Evolutionary conservation across 352 stramenopile species (phyloP), one percentile per base, ranked within the genome.

Genomic region (Globisporangium takayamanum): DNA sequence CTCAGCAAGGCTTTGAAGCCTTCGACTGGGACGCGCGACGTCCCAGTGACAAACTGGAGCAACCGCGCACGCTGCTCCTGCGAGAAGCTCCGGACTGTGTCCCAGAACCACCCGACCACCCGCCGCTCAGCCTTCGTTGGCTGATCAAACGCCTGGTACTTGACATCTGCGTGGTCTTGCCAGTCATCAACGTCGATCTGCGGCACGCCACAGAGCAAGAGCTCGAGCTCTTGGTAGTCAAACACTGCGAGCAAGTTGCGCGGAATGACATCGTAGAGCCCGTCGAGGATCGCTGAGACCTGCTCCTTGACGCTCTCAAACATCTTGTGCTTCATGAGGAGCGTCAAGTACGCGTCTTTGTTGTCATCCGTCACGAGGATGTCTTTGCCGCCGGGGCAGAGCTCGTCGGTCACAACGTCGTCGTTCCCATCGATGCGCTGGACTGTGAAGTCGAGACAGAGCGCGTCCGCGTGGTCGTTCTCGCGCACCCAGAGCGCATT

Each of bases 201-300:
- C 45, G 83, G 85, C 28, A 96, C 63, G 36, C 92, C 97, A 46
- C 88, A 96, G 11, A 99, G 80, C 30, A 99, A 73, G 8, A 98
- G 64, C 61, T 99, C 94, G 18, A 99, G 78, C 68, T 99, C 96
- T 59, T 98, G 89, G 42, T 98, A 95, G 60, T 94, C 79, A 59
- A 98, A 96, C 5, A 98, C 78, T 28, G 86, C 69, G n/a, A 99
- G 66, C 46, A 96, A 81, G 0, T 74, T 85, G 16, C 72, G 74
- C 45, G 92, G 83, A 57, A 98, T 86, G 2, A 99, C 89, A 37
- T 90, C 81, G 59, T 96, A 92, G 20, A 99, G 77, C 4, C 96
- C 96, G 45, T 87, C 75, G 22, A 97, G 69, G 58, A 99, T 91
- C 15, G 83, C 80, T 6, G 84, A 69, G 48, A 98, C 94, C 64